Percentiles rank a stretch among this genome's conserved stretches.
Conservation (phyloP, 2,329 filamentous ascomycete genomes). For the Biscogniauxia marginata region DNA sequence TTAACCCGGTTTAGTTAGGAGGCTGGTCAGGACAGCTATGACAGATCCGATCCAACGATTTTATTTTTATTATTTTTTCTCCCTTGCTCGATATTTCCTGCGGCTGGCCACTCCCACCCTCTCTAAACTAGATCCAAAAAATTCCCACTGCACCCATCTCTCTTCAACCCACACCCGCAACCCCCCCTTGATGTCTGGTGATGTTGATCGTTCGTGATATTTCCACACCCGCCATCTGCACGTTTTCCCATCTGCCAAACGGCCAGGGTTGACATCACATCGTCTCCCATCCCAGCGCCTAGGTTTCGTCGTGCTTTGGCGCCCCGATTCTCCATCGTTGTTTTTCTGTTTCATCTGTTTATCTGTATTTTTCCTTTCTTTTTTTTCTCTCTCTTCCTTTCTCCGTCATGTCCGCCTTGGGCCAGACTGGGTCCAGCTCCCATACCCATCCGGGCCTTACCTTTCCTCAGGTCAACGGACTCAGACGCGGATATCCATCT, state of each 20-base stretch:
- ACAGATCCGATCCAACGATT: conserved; percentile 1
- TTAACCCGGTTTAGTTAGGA: conserved; percentile 23
- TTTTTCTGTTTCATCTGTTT: conserved; percentile 11
- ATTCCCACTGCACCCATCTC: conserved; percentile 8
- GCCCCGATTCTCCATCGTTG: conserved; percentile 14
- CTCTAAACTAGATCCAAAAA: not conserved
- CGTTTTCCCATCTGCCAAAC: conserved; percentile 28
- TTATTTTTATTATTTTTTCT: not conserved
- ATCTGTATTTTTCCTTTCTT: conserved; percentile 13
- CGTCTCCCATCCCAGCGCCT: conserved; percentile 25
- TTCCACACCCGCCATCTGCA: conserved; percentile 32
- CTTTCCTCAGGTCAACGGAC: conserved; percentile 48
- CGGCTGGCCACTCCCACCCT: conserved; percentile 20
- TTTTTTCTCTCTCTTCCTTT: conserved; percentile 14
- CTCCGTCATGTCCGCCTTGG: conserved; percentile 47
- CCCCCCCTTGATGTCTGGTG: conserved; percentile 22
- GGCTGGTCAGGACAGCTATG: not conserved
- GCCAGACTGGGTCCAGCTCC: conserved; percentile 45
- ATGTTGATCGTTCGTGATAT: conserved; percentile 33
- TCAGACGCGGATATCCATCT: conserved; percentile 49
- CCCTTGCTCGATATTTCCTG: not conserved
- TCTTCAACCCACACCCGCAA: conserved; percentile 30
- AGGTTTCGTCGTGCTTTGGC: conserved; percentile 24
- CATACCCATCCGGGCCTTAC: conserved; percentile 52
- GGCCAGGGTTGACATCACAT: conserved; percentile 33